Evolutionary conservation across 257 asterid species (phyloP), one percentile per base, ranked within the genome.

Genomic region (Haberlea rhodopensis): DNA sequence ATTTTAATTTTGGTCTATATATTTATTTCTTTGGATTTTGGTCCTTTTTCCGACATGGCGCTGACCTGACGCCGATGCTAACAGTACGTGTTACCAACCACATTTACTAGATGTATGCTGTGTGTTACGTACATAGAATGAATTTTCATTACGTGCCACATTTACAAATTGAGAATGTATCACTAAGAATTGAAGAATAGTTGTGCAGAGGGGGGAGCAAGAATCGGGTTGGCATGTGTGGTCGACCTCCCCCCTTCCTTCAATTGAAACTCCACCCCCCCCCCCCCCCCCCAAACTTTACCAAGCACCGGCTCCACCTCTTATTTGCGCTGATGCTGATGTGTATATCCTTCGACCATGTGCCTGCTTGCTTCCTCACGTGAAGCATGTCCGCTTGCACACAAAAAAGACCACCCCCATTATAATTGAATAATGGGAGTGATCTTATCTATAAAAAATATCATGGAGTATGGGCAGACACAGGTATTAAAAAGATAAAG

Each of bases 381-480:
- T 48, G 82, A 79, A 79, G 78, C 85, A 80, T 75, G 65, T 81
- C 71, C 54, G 45, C 37, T 67, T 49, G 57, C 67, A 54, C n/a
- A 53, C 69, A n/a, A 63, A 71, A 71, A 65, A 9, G 79, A 65
- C 72, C 48, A 53, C 70, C 53, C 71, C 74, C 40, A 60, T 60
- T 68, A 73, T 62, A 69, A 56, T 65, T 65, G 68, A 73, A 74
- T 74, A 68, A 54, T 70, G 63, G 56, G 70, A 54, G 68, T 21
- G 71, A 71, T 74, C 84, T 81, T 83, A 83, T 78, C 90, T n/a
- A n/a, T 73, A 71, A 46, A 45, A 63, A 68, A 68, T 77, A 66
- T 55, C 82, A 71, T 60, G 63, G 27, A 78, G 83, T 80, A 85
- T 80, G 96, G 89, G 87, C 81, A 57, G 87, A 79, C 84, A 70